Percentiles rank a stretch among this genome's conserved stretches.
phyloP scores from a whole-genome alignment of 805 yeast genomes.

The Zygosaccharomyces rouxii region DNA sequence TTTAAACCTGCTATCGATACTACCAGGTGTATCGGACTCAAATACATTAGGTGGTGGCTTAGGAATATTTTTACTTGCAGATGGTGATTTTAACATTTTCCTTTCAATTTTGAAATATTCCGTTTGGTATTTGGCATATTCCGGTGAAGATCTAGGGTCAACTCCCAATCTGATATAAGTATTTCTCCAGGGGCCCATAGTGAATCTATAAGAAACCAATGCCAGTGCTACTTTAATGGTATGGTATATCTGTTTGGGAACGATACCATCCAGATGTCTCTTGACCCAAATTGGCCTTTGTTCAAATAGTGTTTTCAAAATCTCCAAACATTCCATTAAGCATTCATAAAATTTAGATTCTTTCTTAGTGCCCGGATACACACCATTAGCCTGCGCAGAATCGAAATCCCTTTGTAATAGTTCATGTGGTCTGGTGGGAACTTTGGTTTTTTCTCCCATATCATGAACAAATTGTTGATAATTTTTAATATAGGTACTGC shows the following conservation, averaged over 20 bases:
- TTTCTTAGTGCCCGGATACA: conserved; percentile 35
- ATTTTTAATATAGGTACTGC: conserved; percentile 42
- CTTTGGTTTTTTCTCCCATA: conserved; percentile 42
- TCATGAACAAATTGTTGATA: conserved; percentile 41
- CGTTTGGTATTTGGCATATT: conserved; percentile 67
- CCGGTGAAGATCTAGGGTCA: conserved; percentile 59
- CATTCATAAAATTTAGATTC: conserved; percentile 33
- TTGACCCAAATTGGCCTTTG: conserved; percentile 83
- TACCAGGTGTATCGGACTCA: conserved; percentile 32
- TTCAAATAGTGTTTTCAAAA: conserved; percentile 47
- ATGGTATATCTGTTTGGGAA: conserved; percentile 41
- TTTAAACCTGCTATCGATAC: conserved; percentile 45
- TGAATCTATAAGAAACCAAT: conserved; percentile 72
- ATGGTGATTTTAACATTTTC: conserved; percentile 24
- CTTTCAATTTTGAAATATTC: conserved; percentile 61
- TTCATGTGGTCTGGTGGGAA: conserved; percentile 49
- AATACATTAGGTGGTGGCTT: conserved; percentile 32
- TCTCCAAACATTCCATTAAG: conserved; percentile 27
- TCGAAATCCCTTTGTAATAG: conserved; percentile 46
- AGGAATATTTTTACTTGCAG: conserved; percentile 31
- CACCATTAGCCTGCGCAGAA: conserved; percentile 30
- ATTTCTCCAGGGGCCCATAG: conserved; percentile 94
- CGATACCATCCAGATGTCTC: conserved; percentile 55
- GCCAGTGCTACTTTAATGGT: conserved; percentile 75
- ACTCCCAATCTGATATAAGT: conserved; percentile 74